A percentile compares a stretch with the other conserved stretches of the same genome.
Evolutionary conservation across 805 yeast species (phyloP).

Genomic region (Monosporozyma servazzii): DNA sequence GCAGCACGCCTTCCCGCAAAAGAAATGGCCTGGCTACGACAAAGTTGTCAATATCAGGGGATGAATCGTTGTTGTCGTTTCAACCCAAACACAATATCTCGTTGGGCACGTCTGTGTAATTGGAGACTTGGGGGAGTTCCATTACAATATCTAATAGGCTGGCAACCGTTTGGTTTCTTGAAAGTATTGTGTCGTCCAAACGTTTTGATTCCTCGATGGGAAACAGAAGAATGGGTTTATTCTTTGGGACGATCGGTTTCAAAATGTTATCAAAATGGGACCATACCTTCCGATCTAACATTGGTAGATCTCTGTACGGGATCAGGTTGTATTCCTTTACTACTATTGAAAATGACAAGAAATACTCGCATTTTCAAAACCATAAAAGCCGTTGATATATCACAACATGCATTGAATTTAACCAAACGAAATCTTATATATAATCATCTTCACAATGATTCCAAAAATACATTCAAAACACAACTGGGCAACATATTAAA

Average conservation of each 20-base stretch:
- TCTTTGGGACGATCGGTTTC: constrained; percentile 28
- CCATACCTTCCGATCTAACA: constrained; percentile 3
- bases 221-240: constrained; percentile 84
- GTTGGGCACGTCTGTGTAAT: constrained; percentile 36
- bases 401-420: constrained; percentile 42
- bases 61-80: neutral
- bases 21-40: constrained; percentile 23
- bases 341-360: neutral
- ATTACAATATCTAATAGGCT: constrained; percentile 72
- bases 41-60: constrained; percentile 6
- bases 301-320: constrained; percentile 78
- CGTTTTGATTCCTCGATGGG: constrained; percentile 88
- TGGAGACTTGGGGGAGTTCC: constrained; percentile 53
- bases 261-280: neutral
- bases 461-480: neutral
- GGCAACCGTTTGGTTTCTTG: constrained; percentile 77
- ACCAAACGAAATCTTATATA: constrained; percentile 1
- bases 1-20: neutral
- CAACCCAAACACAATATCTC: neutral
- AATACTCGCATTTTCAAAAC: neutral
- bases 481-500: neutral
- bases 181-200: constrained; percentile 49
- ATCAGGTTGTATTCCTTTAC: constrained; percentile 73
- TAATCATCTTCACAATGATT: neutral
- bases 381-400: constrained; percentile 48